Percentiles rank a stretch among this genome's conserved stretches.
phyloP scores from a whole-genome alignment of 2,329 filamentous ascomycete genomes.

The Colletotrichum nymphaeae region DNA sequence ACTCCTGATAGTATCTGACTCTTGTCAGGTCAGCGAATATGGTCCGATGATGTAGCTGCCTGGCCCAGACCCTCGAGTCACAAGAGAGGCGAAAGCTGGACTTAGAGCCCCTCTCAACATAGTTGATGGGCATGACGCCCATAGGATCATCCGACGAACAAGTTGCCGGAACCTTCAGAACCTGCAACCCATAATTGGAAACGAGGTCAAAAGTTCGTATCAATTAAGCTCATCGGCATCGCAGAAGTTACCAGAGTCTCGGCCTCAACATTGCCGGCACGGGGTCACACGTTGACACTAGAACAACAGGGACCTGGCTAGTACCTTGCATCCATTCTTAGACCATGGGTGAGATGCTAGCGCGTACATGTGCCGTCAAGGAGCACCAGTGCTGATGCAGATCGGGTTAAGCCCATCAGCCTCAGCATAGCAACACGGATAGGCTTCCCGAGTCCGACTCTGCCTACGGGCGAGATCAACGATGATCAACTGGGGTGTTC shows the following conservation, averaged over 20 bases:
- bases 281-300: neutral
- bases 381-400: neutral
- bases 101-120: neutral
- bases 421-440: neutral
- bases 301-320: conserved; percentile 6
- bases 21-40: neutral
- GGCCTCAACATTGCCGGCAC: conserved; percentile 3
- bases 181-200: neutral
- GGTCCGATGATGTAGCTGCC: too few relatives aligned
- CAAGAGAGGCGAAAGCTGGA: neutral
- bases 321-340: conserved; percentile 17
- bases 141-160: neutral
- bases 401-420: conserved; percentile 1
- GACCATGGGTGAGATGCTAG: conserved; percentile 14
- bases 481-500: neutral
- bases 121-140: neutral
- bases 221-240: neutral
- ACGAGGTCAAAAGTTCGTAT: neutral
- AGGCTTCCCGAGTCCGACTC: neutral
- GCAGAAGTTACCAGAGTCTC: conserved; percentile 6
- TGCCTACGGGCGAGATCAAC: neutral
- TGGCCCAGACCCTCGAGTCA: neutral
- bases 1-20: neutral
- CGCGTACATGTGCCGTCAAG: neutral
- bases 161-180: neutral